These are phyloP conservation scores for Mrakia gelida DNA, from an alignment of 768 basidiomycete genomes.

Conservation along the genomic window DNA sequence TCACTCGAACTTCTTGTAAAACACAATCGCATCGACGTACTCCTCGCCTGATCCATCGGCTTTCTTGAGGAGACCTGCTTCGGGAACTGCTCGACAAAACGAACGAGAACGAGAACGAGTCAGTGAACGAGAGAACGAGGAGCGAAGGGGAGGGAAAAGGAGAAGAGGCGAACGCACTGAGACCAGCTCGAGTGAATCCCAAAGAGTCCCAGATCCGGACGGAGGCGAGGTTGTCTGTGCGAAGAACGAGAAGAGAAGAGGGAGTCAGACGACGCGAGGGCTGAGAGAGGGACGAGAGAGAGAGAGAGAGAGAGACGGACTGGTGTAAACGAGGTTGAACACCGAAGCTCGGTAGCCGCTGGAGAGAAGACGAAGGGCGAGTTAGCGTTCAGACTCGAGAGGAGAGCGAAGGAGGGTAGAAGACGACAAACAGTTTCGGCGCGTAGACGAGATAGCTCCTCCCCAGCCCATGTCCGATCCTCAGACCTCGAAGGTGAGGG, in stretches of 20 bases:
- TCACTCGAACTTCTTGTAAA: slow-evolving; percentile 65
- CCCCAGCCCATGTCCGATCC: slow-evolving; percentile 68
- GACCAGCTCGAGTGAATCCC: slow-evolving; percentile 71
- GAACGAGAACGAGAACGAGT: background rate
- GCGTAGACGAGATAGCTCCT: slow-evolving; percentile 75
- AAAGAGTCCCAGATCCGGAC: slow-evolving; percentile 71
- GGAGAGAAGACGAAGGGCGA: background rate
- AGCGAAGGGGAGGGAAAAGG: slow-evolving; percentile 46
- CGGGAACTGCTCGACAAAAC: slow-evolving; percentile 39
- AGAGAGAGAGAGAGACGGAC: slow-evolving; percentile 34
- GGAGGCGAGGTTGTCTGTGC: slow-evolving; percentile 58
- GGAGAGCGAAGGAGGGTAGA: background rate
- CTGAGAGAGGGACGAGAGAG: background rate
- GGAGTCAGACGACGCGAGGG: background rate
- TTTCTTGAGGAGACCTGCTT: slow-evolving; percentile 59
- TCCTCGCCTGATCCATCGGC: slow-evolving; percentile 72
- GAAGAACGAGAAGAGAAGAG: background rate
- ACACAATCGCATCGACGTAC: slow-evolving; percentile 79
- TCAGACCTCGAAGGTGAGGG: slow-evolving; percentile 56
- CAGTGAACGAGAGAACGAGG: background rate
- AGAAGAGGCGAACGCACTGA: slow-evolving; percentile 52
- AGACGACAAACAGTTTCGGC: slow-evolving; percentile 64
- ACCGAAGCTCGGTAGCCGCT: slow-evolving; percentile 49
- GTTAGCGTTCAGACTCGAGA: background rate
- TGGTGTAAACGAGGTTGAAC: slow-evolving; percentile 87